Conservation (phyloP, 1,284 basidiomycete genomes). For the Coniophora puteana region DNA sequence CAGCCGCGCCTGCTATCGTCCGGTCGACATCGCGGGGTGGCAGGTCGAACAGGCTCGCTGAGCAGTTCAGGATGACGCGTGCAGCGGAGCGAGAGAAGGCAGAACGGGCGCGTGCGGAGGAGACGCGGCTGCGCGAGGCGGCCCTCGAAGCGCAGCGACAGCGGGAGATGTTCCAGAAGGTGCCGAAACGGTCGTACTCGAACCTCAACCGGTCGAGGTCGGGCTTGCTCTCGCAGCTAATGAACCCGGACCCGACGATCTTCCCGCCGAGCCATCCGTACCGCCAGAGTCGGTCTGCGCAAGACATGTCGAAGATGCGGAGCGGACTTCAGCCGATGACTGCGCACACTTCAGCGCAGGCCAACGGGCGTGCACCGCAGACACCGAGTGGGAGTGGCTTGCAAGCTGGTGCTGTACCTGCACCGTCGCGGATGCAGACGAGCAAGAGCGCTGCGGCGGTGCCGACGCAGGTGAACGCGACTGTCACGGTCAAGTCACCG, state of each 20-base stretch:
- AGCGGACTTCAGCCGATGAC: slow-evolving; percentile 9
- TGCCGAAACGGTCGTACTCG: slow-evolving; percentile 64
- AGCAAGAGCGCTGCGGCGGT: slow-evolving; percentile 67
- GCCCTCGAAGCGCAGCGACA: slow-evolving; percentile 66
- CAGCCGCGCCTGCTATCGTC: slow-evolving; percentile 12
- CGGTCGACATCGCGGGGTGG: slow-evolving; percentile 8
- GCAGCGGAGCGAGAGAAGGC: too few relatives aligned
- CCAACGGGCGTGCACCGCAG: slow-evolving; percentile 18
- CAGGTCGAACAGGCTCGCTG: too few relatives aligned
- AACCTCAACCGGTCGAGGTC: slow-evolving; percentile 51
- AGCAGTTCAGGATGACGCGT: too few relatives aligned
- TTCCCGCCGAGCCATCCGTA: slow-evolving; percentile 61
- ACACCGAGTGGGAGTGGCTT: slow-evolving; percentile 27
- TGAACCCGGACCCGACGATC: slow-evolving; percentile 63
- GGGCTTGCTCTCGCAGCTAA: slow-evolving; percentile 61
- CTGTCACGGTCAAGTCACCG: slow-evolving; percentile 36
- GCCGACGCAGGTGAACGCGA: slow-evolving; percentile 58
- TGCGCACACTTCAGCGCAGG: neutral
- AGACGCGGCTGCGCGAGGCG: slow-evolving; percentile 36
- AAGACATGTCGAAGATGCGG: slow-evolving; percentile 39
- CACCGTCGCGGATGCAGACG: slow-evolving; percentile 36
- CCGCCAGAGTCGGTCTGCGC: slow-evolving; percentile 44
- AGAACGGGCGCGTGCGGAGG: slow-evolving; percentile 23
- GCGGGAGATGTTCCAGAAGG: slow-evolving; percentile 74
- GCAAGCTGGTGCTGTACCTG: too few relatives aligned